Evolutionary conservation across 163 green algal genomes (phyloP).

Genomic region (Coccomyxa subellipsoidea): DNA sequence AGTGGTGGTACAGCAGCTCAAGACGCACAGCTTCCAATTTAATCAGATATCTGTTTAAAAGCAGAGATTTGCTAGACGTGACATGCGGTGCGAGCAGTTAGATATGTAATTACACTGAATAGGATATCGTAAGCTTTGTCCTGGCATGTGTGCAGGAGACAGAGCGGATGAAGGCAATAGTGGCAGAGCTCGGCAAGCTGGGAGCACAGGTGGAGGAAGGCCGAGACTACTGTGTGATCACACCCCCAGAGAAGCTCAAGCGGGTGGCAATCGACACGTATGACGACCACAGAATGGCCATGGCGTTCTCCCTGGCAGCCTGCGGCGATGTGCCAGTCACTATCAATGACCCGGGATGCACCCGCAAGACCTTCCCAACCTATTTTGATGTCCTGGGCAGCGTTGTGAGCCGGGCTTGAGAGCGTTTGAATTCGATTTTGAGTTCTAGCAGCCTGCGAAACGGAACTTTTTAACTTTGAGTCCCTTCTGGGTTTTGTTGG

Average conservation of each 20-base stretch:
- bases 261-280: conserved; percentile 90
- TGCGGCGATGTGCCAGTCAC: conserved; percentile 66
- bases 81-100: too few relatives aligned
- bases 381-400: conserved; percentile 92
- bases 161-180: conserved; percentile 73
- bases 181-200: conserved; percentile 65
- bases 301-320: conserved; percentile 94
- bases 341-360: conserved; percentile 96
- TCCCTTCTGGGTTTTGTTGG: too few relatives aligned
- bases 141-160: conserved; percentile 49
- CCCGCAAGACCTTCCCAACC: conserved; percentile 96
- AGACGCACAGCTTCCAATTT: too few relatives aligned
- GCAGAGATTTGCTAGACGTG: too few relatives aligned
- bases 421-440: too few relatives aligned
- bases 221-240: conserved; percentile 95
- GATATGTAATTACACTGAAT: not conserved
- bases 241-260: conserved; percentile 55
- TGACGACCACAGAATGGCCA: conserved; percentile 99
- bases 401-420: conserved; percentile 66
- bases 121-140: not conserved
- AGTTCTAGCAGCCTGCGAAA: too few relatives aligned
- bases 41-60: too few relatives aligned
- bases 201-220: conserved; percentile 86
- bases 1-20: too few relatives aligned
- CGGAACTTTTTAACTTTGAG: too few relatives aligned